Base-by-base conservation (phyloP, 2,329 filamentous ascomycete genomes). In the Aspergillus sp. region DNA sequence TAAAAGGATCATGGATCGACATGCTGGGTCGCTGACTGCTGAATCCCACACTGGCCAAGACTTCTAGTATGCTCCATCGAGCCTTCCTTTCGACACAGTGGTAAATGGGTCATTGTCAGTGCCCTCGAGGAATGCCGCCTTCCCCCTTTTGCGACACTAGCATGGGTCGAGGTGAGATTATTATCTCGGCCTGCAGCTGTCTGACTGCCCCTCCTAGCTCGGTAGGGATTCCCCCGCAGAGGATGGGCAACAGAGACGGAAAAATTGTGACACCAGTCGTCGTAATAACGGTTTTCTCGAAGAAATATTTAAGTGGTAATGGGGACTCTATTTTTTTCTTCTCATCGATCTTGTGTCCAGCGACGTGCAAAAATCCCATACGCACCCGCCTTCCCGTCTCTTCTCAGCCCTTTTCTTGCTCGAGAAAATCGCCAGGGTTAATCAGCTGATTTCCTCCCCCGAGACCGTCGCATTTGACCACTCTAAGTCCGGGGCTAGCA, bases 241-340 rank as follows among this genome's bases (percentile, higher is more conserved):
- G 12, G 44, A 25, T 40, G 37, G 35, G 47, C 21, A 33, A 46
- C 23, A 11, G 44, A 46, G 56, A 55, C 56, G 56, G 56, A 58
- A 55, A 54, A 58, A 55, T 55, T 58, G 56, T 58, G 25, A 44
- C 51, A 58, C 56, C 46, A 25, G 17, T 44, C 46, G 23, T 51
- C 40, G 31, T 51, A 23, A 49, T 35, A 5, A 37, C 19, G 19
- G 31, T 39, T 46, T 33, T 15, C 3, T 50, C 17, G 15, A 44
- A 44, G 33, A 51, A 41, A 14, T 55, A 55, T 40, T 55, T 54
- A 58, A 58, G 43, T 15, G 19, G n/a, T 14, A 25, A 7, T 40
- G 27, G 25, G 19, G 19, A 33, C 31, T 19, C 40, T 5, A 19
- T 25, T 8, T n/a, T 23, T 41, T 31, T 15, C 27, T 19, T 11